Conservation (phyloP, 164 flowering plant species). For the Berberis thunbergii region DNA sequence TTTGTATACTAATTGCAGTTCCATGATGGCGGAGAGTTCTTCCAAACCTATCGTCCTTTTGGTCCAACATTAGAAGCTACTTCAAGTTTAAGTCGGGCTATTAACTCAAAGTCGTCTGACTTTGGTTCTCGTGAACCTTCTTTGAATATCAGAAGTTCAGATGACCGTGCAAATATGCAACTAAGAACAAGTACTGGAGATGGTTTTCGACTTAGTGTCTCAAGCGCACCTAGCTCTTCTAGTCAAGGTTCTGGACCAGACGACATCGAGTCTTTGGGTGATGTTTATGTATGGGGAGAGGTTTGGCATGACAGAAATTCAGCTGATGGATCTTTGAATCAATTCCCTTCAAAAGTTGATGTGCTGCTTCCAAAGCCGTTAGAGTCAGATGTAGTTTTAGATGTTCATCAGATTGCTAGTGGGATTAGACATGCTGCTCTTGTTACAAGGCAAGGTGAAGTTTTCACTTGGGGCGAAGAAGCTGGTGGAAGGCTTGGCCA, state of each 20-base stretch:
- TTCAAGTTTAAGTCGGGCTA: constrained; percentile 27
- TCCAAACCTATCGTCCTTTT: constrained; percentile 26
- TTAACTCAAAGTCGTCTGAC: constrained; percentile 34
- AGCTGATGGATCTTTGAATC: constrained; percentile 8
- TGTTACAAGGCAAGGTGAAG: constrained; percentile 20
- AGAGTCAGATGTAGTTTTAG: constrained; percentile 15
- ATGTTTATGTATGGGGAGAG: constrained; percentile 19
- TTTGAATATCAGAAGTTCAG: constrained; percentile 41
- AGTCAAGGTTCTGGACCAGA: constrained; percentile 20
- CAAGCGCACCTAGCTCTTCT: constrained; percentile 32
- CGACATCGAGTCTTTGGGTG: constrained; percentile 18
- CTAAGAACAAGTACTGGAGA: constrained; percentile 57
- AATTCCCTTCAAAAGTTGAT: constrained; percentile 8
- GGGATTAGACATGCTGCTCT: constrained; percentile 18
- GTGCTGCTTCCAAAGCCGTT: constrained; percentile 16
- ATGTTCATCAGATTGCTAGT: constrained; percentile 17
- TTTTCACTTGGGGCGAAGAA: constrained; percentile 22
- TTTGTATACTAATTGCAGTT: constrained; percentile 3
- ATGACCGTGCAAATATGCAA: constrained; percentile 86
- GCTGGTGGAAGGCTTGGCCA: constrained; percentile 20
- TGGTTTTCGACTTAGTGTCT: constrained; percentile 53
- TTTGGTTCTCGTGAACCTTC: constrained; percentile 25
- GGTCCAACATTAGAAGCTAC: constrained; percentile 37
- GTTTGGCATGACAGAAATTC: constrained; percentile 12
- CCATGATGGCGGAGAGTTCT: constrained; percentile 28